Evolutionary conservation across 164 flowering plant genomes (phyloP).

Genomic region (Liriodendron chinense): DNA sequence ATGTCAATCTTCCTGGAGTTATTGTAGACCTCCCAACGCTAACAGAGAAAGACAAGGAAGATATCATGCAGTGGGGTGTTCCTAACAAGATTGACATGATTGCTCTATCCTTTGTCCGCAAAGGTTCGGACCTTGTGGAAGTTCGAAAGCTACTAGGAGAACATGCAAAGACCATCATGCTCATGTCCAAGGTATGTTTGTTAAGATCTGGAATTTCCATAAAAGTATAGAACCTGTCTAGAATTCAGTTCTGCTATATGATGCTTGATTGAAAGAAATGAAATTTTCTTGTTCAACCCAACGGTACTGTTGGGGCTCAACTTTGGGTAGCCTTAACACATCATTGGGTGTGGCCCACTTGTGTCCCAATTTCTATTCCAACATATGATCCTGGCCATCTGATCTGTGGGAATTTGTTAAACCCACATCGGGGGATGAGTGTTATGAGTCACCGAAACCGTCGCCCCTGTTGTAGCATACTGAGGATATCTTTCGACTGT

Average conservation of each 20-base stretch:
- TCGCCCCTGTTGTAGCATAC: background rate
- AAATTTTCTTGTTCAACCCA: background rate
- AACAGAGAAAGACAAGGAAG: slow-evolving; percentile 82
- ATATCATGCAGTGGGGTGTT: slow-evolving; percentile 75
- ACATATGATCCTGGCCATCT: background rate
- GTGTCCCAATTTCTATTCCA: background rate
- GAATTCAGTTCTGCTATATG: background rate
- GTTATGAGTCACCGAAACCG: background rate
- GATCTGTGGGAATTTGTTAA: background rate
- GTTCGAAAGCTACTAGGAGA: slow-evolving; percentile 78
- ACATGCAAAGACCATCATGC: slow-evolving; percentile 61
- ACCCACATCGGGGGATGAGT: background rate
- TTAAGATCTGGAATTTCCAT: background rate
- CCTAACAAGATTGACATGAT: slow-evolving; percentile 84
- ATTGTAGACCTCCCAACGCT: slow-evolving; percentile 84
- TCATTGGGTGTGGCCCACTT: background rate
- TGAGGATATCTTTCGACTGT: background rate
- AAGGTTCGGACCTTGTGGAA: slow-evolving; percentile 82
- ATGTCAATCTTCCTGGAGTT: slow-evolving; percentile 85
- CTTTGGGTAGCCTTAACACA: background rate
- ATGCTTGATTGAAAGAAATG: background rate
- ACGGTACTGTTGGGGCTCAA: background rate
- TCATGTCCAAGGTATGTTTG: slow-evolving; percentile 72
- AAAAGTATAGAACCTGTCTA: background rate
- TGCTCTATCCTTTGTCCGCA: slow-evolving; percentile 84